A percentile compares a stretch with the other conserved stretches of the same genome.
Conservation (phyloP, 1,139 yeast genomes). For the Kluyveromyces marxianus region DNA sequence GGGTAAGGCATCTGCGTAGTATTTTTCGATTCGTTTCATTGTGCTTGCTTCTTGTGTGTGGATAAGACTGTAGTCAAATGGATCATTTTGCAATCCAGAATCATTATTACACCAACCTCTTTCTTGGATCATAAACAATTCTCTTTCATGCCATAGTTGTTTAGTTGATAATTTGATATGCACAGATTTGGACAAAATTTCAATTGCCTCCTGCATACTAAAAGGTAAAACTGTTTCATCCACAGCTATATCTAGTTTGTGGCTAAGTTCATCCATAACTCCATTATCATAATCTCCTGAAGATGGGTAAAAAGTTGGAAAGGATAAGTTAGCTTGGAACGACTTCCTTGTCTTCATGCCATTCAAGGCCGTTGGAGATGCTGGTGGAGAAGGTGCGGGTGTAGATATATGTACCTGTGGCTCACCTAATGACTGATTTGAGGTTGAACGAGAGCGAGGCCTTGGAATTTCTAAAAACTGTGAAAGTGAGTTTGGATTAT, state of each 20-base stretch:
- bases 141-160: constrained; percentile 68
- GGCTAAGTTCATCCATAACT: constrained; percentile 13
- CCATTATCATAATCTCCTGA: constrained; percentile 23
- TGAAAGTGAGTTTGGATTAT: constrained; percentile 46
- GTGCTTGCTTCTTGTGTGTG: constrained; percentile 31
- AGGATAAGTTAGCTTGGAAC: constrained; percentile 70
- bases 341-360: constrained; percentile 53
- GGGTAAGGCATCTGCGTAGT: constrained; percentile 48
- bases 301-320: constrained; percentile 72
- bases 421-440: constrained; percentile 42
- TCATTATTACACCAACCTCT: constrained; percentile 47
- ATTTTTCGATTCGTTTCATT: constrained; percentile 50
- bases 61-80: constrained; percentile 17
- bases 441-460: constrained; percentile 43
- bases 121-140: constrained; percentile 65
- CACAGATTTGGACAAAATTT: constrained; percentile 53
- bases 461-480: constrained; percentile 56
- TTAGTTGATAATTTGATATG: constrained; percentile 54
- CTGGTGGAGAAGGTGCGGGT: constrained; percentile 81
- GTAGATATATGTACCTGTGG: constrained; percentile 75
- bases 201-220: constrained; percentile 73
- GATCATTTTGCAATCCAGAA: constrained; percentile 12
- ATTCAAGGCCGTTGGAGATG: constrained; percentile 43
- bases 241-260: constrained; percentile 8
- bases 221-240: constrained; percentile 44